Conservation (phyloP, 1,139 yeast species). For the Candida sp. region DNA sequence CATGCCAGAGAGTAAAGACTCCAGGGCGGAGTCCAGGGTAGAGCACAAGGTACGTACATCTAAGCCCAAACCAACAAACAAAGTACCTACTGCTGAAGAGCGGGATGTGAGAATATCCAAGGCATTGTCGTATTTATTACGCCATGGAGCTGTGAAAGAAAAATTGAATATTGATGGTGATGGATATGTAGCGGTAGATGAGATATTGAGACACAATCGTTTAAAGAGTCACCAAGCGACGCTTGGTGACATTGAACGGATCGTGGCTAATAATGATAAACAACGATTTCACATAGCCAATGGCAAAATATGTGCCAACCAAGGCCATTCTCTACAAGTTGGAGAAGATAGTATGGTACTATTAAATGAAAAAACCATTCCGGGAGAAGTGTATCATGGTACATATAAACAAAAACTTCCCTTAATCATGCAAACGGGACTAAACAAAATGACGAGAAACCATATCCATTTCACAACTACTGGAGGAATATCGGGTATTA, state of each 20-base stretch:
- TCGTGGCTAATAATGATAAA: conserved; percentile 68
- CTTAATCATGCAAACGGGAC: conserved; percentile 54
- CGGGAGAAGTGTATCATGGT: conserved; percentile 66
- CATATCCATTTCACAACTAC: conserved; percentile 70
- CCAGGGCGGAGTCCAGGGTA: neutral
- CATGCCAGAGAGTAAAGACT: neutral
- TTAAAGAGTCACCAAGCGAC: conserved; percentile 56
- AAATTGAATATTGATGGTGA: conserved; percentile 56
- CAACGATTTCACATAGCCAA: conserved; percentile 53
- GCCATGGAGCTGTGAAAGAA: conserved; percentile 85
- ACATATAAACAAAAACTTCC: conserved; percentile 55
- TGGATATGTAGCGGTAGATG: conserved; percentile 62
- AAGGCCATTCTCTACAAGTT: conserved; percentile 74
- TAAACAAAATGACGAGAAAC: conserved; percentile 68
- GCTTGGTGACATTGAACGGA: conserved; percentile 51
- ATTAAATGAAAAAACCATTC: conserved; percentile 18
- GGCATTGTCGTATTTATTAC: conserved; percentile 66
- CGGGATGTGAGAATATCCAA: conserved; percentile 65
- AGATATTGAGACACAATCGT: conserved; percentile 54
- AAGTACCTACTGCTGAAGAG: conserved; percentile 7
- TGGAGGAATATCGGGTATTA: conserved; percentile 63
- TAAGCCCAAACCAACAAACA: neutral
- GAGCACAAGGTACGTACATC: too few relatives aligned
- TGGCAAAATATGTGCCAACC: conserved; percentile 72
- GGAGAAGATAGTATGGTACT: conserved; percentile 36